These are phyloP conservation scores for Lachnellula hyalina DNA, from an alignment of 2,329 filamentous ascomycete species.

Conservation along the genomic window DNA sequence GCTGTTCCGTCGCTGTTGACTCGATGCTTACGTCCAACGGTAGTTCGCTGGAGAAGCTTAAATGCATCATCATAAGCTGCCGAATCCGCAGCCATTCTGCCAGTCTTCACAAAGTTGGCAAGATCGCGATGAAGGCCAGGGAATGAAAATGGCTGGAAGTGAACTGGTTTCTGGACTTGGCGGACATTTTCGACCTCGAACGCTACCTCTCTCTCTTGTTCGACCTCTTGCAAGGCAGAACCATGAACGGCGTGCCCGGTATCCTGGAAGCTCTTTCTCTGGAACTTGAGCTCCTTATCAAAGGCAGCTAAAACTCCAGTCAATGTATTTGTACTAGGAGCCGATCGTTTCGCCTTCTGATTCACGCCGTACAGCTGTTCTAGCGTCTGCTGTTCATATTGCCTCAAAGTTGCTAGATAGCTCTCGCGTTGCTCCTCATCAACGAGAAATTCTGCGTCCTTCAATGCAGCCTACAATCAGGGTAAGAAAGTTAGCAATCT, in stretches of 20 bases:
- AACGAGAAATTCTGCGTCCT: constrained; percentile 38
- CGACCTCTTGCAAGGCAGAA: constrained; percentile 52
- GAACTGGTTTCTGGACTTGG: constrained; percentile 38
- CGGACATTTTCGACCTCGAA: constrained; percentile 40
- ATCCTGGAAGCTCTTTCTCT: constrained; percentile 37
- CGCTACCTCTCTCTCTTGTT: constrained; percentile 43
- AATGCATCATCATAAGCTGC: constrained; percentile 39
- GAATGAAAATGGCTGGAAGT: constrained; percentile 36
- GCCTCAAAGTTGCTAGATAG: constrained; percentile 42
- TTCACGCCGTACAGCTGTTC: constrained; percentile 50
- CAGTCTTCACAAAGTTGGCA: constrained; percentile 40
- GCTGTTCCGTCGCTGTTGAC: constrained; percentile 22
- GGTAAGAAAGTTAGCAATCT: no score
- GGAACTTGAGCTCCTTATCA: constrained; percentile 33
- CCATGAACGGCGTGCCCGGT: constrained; percentile 39
- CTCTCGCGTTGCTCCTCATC: constrained; percentile 31
- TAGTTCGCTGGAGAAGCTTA: constrained; percentile 35
- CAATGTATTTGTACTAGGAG: not conserved
- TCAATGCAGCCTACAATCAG: constrained; percentile 36
- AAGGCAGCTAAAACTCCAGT: constrained; percentile 28
- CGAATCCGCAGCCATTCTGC: constrained; percentile 35
- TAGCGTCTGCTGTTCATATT: constrained; percentile 52
- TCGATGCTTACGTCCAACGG: constrained; percentile 33
- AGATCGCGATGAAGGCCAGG: constrained; percentile 44
- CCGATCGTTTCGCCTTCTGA: constrained; percentile 11